These are phyloP conservation scores for Brassica balearica DNA, from an alignment of 441 rosid genomes.

Conservation along the genomic window DNA sequence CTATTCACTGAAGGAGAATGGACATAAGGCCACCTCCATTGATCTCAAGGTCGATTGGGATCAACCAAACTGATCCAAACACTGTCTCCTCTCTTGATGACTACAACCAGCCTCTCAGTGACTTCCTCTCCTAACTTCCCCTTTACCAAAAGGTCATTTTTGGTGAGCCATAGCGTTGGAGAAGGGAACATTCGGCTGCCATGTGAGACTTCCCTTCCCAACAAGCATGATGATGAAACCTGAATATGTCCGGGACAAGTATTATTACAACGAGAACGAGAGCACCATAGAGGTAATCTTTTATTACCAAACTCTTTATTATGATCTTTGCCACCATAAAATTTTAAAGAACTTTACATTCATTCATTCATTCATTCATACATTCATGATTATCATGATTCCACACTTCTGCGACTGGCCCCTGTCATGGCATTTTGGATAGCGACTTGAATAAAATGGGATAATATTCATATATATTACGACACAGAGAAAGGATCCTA, in stretches of 20 bases:
- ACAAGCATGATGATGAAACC: slow-evolving; percentile 47
- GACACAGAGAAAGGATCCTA: slow-evolving; percentile 20
- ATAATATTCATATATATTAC: slow-evolving; percentile 25
- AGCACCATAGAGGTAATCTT: slow-evolving; percentile 53
- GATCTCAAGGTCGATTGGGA: slow-evolving; percentile 46
- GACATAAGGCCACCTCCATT: slow-evolving; percentile 46
- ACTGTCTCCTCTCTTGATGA: slow-evolving; percentile 44
- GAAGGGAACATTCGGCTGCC: slow-evolving; percentile 54
- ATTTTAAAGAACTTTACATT: background rate
- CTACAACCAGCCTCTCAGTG: slow-evolving; percentile 47
- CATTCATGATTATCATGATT: slow-evolving; percentile 44
- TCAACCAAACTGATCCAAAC: slow-evolving; percentile 47
- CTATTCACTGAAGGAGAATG: slow-evolving; percentile 41
- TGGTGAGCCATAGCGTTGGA: slow-evolving; percentile 67
- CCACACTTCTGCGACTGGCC: slow-evolving; percentile 48
- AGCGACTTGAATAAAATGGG: background rate
- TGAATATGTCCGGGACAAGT: slow-evolving; percentile 43
- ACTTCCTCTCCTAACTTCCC: slow-evolving; percentile 45
- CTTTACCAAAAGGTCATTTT: slow-evolving; percentile 50
- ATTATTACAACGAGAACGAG: slow-evolving; percentile 49
- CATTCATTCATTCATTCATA: slow-evolving; percentile 11
- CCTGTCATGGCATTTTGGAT: slow-evolving; percentile 43
- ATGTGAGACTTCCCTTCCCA: slow-evolving; percentile 50
- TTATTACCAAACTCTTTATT: slow-evolving; percentile 14
- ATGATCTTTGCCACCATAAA: background rate